Evolutionary conservation across 768 basidiomycete genomes (phyloP).

Genomic region (Boletus vermiculosoides): DNA sequence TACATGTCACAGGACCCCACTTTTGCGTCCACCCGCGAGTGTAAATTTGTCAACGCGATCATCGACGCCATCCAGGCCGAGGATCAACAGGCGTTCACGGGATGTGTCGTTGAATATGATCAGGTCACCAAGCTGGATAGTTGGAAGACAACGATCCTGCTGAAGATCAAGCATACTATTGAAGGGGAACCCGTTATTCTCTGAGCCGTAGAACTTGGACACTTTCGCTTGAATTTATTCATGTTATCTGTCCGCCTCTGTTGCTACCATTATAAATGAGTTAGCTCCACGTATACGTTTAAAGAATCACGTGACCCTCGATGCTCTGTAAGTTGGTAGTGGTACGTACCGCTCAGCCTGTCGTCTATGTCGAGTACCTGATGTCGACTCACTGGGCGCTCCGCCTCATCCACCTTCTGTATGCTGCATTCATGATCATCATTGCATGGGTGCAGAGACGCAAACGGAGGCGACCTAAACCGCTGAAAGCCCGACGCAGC

Average conservation of each 20-base stretch:
- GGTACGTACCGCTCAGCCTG: neutral
- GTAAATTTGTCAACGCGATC: conserved; percentile 78
- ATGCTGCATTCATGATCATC: conserved; percentile 44
- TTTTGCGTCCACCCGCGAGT: conserved; percentile 87
- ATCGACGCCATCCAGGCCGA: conserved; percentile 74
- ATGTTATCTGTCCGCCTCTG: neutral
- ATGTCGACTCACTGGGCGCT: conserved; percentile 50
- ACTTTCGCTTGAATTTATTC: conserved; percentile 1
- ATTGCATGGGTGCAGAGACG: conserved; percentile 41
- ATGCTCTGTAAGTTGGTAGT: neutral
- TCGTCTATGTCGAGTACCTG: conserved; percentile 15
- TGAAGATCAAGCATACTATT: conserved; percentile 85
- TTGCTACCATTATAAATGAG: neutral
- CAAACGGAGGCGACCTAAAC: conserved; percentile 40
- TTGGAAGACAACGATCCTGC: conserved; percentile 90
- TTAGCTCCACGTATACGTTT: conserved; percentile 20
- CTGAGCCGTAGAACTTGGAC: conserved; percentile 9
- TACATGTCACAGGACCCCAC: conserved; percentile 83
- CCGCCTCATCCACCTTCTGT: conserved; percentile 55
- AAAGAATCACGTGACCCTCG: conserved; percentile 19
- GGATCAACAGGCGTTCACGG: conserved; percentile 74
- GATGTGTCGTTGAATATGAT: conserved; percentile 88
- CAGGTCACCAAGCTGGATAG: conserved; percentile 90
- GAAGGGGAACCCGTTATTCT: conserved; percentile 51
- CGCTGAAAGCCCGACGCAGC: conserved; percentile 50